phyloP scores from a whole-genome alignment of 176 grass and related monocot genomes.

The barley (Hordeum vulgare) region MorexV3_pseudomolecules_assembly NC_058519.1:71586821-71587320 shows the following conservation, averaged over 20 bases:
- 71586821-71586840: neutral
- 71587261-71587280: neutral
- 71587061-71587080: neutral
- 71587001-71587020: neutral
- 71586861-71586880: neutral
- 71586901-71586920: neutral
- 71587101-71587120: neutral
- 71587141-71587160: neutral
- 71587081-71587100: neutral
- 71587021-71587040: no score
- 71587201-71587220: slow-evolving; percentile 39
- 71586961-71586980: no score
- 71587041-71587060: neutral
- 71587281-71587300: slow-evolving; percentile 31
- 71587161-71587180: neutral
- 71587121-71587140: neutral
- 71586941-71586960: neutral
- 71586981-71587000: neutral
- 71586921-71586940: neutral
- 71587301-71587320: slow-evolving; percentile 11
- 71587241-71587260: slow-evolving; percentile 26
- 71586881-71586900: neutral
- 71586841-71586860: neutral
- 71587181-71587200: neutral
- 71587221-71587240: slow-evolving; percentile 44